These are phyloP conservation scores for Dendrocalamus latiflorus DNA, from an alignment of 202 grass and related monocot species.

Conservation along the genomic window DNA sequence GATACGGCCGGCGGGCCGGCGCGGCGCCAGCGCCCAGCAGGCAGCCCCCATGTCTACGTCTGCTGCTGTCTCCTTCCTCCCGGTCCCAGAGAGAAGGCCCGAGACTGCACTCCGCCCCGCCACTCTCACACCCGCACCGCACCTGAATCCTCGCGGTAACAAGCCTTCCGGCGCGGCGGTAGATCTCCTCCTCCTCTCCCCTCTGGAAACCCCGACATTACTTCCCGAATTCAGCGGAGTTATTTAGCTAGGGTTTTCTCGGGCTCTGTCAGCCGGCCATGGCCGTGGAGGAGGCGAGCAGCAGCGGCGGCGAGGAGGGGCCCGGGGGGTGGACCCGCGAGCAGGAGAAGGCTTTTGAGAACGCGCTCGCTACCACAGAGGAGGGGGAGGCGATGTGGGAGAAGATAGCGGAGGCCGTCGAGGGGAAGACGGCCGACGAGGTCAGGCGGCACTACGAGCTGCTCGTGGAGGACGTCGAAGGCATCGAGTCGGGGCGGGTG, in stretches of 20 bases:
- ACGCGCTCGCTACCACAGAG: slow-evolving; percentile 41
- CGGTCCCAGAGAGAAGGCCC: neutral
- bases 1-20: too few species aligned
- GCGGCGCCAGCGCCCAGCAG: too few species aligned
- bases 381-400: slow-evolving; percentile 60
- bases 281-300: too few species aligned
- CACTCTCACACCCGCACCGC: neutral
- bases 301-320: too few species aligned
- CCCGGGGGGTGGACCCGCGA: too few species aligned
- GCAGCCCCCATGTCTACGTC: too few species aligned
- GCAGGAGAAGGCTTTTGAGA: too few species aligned
- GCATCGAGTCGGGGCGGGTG: slow-evolving; percentile 69
- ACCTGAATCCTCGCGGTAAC: neutral
- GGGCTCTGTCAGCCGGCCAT: neutral
- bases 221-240: neutral
- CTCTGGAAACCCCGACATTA: slow-evolving; percentile 21
- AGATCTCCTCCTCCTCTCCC: slow-evolving; percentile 35
- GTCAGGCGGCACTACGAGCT: slow-evolving; percentile 76
- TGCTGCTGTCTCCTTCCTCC: neutral
- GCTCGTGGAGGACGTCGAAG: slow-evolving; percentile 65
- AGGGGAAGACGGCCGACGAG: slow-evolving; percentile 64
- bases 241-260: too few species aligned
- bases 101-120: neutral
- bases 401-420: slow-evolving; percentile 48
- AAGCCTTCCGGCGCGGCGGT: slow-evolving; percentile 12